A percentile compares a stretch with the other conserved stretches of the same genome.
Conservation (phyloP, 116 monocot genomes). For the Zostera marina region DNA sequence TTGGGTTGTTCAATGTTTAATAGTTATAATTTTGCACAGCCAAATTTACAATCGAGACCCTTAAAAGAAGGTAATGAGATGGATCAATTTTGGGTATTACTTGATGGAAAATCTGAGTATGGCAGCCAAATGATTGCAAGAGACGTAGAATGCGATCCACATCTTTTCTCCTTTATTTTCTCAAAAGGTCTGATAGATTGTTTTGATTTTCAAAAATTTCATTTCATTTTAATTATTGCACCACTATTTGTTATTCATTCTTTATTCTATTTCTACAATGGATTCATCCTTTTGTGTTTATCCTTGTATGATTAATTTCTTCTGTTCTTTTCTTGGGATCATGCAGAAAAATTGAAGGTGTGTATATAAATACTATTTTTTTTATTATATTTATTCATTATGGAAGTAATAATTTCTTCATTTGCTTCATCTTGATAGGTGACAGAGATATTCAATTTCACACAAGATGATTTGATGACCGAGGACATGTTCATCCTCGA, state of each 20-base stretch:
- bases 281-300: not conserved
- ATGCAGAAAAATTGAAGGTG: conserved; percentile 66
- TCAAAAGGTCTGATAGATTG: conserved; percentile 34
- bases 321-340: conserved; percentile 4
- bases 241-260: not conserved
- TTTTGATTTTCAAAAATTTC: not conserved
- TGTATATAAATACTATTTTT: conserved; percentile 7
- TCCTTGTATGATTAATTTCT: not conserved
- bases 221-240: not conserved
- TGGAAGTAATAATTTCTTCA: not conserved
- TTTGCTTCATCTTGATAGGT: conserved; percentile 25
- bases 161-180: conserved; percentile 50
- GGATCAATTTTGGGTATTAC: conserved; percentile 67
- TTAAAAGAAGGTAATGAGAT: conserved; percentile 81
- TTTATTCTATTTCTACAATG: not conserved
- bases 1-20: not conserved
- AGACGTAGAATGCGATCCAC: conserved; percentile 68
- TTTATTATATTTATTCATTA: not conserved
- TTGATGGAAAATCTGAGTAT: conserved; percentile 71
- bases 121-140: conserved; percentile 60
- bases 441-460: conserved; percentile 77
- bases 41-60: conserved; percentile 55
- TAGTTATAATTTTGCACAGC: conserved; percentile 20
- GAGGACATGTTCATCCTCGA: conserved; percentile 87
- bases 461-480: conserved; percentile 92